Percentiles rank a stretch among this genome's conserved stretches.
These are phyloP conservation scores for Fusarium duplospermum DNA, from an alignment of 2,329 filamentous ascomycete species.

Conservation along the genomic window DNA sequence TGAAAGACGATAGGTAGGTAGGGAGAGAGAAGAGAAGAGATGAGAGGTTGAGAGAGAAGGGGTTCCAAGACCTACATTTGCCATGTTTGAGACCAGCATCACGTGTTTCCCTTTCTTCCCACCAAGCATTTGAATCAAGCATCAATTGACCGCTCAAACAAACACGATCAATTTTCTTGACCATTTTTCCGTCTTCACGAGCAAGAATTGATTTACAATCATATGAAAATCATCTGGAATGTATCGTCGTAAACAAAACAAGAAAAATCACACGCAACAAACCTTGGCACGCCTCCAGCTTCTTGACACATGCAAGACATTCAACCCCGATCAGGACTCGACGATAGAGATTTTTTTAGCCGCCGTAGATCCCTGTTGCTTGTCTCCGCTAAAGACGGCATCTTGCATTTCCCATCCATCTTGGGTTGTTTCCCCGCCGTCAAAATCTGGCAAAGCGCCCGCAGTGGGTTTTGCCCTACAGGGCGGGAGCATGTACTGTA, in stretches of 20 bases:
- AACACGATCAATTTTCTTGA: neutral
- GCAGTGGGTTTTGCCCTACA: neutral
- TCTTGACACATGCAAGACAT: neutral
- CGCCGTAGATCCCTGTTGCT: neutral
- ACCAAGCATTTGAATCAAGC: neutral
- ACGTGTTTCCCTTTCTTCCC: neutral
- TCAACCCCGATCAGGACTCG: neutral
- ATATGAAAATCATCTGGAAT: neutral
- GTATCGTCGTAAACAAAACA: neutral
- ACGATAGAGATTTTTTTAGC: neutral
- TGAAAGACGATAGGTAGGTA: neutral
- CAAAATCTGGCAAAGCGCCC: neutral
- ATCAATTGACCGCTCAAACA: neutral
- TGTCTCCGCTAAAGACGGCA: neutral
- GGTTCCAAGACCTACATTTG: neutral
- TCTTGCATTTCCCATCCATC: neutral
- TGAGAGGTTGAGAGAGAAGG: neutral
- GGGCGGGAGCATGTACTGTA: neutral
- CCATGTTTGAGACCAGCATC: neutral
- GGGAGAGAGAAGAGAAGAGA: neutral
- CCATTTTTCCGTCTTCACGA: neutral
- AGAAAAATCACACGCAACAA: neutral
- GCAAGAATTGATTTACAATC: neutral
- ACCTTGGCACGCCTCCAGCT: neutral
- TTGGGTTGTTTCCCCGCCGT: neutral